Evolutionary conservation across 78 protist genomes (phyloP).

Genomic region (Abeoforma whisleri): DNA sequence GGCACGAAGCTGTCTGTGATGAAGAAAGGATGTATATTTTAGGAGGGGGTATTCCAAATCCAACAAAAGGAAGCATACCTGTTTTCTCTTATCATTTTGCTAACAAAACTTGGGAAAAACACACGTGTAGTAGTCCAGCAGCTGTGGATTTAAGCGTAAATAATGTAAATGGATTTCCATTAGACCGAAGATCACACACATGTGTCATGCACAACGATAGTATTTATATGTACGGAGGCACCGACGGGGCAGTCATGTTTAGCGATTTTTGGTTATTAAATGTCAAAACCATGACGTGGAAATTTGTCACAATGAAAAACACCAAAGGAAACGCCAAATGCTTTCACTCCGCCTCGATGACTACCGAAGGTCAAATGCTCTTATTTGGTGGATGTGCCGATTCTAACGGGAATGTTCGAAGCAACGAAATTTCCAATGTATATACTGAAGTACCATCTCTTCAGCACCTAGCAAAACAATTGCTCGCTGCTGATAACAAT

Average conservation of each 20-base stretch:
- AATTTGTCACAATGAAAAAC: neutral
- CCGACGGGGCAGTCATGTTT: constrained; percentile 36
- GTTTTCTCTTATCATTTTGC: constrained; percentile 32
- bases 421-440: constrained; percentile 8
- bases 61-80: neutral
- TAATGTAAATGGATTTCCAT: constrained; percentile 1
- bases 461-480: neutral
- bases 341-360: constrained; percentile 28
- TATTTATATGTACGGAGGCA: constrained; percentile 39
- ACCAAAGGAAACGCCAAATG: constrained; percentile 10
- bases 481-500: neutral
- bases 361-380: constrained; percentile 25
- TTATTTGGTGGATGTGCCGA: constrained; percentile 43
- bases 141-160: neutral
- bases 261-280: constrained; percentile 29
- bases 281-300: neutral
- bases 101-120: neutral
- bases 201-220: neutral
- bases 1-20: constrained; percentile 44
- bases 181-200: constrained; percentile 28
- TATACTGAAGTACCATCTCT: neutral
- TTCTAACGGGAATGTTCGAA: constrained; percentile 38
- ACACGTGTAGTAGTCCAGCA: neutral
- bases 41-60: constrained; percentile 37
- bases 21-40: constrained; percentile 30